A percentile compares a stretch with the other conserved stretches of the same genome.
phyloP scores from a whole-genome alignment of 768 basidiomycete species.

The Filobasidium wieringae region DNA sequence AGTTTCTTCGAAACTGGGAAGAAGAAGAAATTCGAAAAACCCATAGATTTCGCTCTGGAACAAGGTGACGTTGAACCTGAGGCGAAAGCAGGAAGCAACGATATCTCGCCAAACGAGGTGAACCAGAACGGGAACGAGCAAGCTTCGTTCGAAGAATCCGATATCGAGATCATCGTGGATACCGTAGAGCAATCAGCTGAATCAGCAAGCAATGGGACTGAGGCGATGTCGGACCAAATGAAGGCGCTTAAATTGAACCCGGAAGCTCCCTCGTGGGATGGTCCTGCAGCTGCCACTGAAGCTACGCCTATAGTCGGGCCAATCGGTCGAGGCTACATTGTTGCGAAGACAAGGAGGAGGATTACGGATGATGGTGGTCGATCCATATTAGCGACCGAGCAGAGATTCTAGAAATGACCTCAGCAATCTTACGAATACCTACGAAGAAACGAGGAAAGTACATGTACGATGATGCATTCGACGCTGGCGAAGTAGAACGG shows the following conservation, averaged over 20 bases:
- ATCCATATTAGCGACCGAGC: slow-evolving; percentile 2
- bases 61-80: too few species aligned
- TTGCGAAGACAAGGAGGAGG: slow-evolving; percentile 8
- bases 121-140: too few species aligned
- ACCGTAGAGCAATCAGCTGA: neutral
- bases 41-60: too few species aligned
- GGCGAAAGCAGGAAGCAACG: too few species aligned
- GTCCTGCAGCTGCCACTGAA: neutral
- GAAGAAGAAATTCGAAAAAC: too few species aligned
- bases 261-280: neutral
- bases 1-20: neutral
- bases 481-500: too few species aligned
- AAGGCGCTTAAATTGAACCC: neutral
- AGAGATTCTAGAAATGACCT: too few species aligned
- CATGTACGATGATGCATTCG: neutral
- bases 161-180: neutral
- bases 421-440: too few species aligned
- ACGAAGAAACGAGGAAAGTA: neutral
- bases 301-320: neutral
- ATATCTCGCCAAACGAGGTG: too few species aligned
- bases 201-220: neutral
- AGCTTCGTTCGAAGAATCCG: too few species aligned
- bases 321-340: slow-evolving; percentile 9
- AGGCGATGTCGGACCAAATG: neutral
- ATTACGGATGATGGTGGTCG: slow-evolving; percentile 9